Percentiles rank a stretch among this genome's conserved stretches.
Evolutionary conservation across 345 rosid species (phyloP).

Genomic region (Mercurialis annua): DNA sequence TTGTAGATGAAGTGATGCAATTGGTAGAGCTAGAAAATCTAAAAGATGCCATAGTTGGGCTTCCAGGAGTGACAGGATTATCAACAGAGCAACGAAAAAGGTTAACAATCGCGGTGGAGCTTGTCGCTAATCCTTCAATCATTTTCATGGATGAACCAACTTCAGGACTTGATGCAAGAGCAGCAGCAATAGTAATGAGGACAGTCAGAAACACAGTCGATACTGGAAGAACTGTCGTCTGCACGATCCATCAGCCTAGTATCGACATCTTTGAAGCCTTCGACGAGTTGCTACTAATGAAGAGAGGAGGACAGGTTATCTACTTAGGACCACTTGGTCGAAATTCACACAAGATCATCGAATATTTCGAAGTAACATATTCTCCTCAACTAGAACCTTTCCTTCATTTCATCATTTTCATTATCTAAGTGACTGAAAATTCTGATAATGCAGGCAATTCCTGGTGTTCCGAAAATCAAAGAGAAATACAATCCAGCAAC

Average conservation of each 20-base stretch:
- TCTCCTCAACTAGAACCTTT: neutral
- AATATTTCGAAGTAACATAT: slow-evolving; percentile 44
- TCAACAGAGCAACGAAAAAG: slow-evolving; percentile 58
- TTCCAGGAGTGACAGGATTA: slow-evolving; percentile 48
- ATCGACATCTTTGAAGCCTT: slow-evolving; percentile 61
- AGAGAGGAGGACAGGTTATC: slow-evolving; percentile 54
- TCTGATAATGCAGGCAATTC: slow-evolving; percentile 30
- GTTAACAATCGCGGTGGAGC: slow-evolving; percentile 56
- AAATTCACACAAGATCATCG: slow-evolving; percentile 45
- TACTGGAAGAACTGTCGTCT: slow-evolving; percentile 56
- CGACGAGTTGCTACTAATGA: slow-evolving; percentile 50
- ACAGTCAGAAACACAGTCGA: slow-evolving; percentile 54
- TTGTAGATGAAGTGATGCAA: slow-evolving; percentile 53
- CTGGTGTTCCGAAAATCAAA: slow-evolving; percentile 44
- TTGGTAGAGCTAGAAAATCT: slow-evolving; percentile 42
- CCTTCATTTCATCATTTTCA: neutral
- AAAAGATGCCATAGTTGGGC: slow-evolving; percentile 47
- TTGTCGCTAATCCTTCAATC: slow-evolving; percentile 59
- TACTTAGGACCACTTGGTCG: slow-evolving; percentile 47
- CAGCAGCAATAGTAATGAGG: slow-evolving; percentile 59
- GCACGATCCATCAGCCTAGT: slow-evolving; percentile 61
- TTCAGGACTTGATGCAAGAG: slow-evolving; percentile 58
- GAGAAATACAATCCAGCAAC: slow-evolving; percentile 54
- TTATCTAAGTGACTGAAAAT: neutral
- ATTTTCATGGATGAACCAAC: slow-evolving; percentile 66